Evolutionary conservation across 1,139 yeast species (phyloP).

Genomic region (Suhomyces bolitotheri): DNA sequence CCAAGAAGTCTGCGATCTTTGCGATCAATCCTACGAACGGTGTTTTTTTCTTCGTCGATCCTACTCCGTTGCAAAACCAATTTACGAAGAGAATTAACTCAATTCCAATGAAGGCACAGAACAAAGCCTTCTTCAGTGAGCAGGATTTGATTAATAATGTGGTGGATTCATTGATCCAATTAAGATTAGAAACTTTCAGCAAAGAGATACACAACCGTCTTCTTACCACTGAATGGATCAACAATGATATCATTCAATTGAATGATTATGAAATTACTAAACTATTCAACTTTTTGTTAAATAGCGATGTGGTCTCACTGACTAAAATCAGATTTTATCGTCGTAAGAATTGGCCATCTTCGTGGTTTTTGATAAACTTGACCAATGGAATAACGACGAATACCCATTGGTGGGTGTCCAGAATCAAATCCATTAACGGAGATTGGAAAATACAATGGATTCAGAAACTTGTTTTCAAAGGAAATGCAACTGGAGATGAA

Average conservation of each 20-base stretch:
- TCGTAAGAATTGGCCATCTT: conserved; percentile 68
- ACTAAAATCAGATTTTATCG: conserved; percentile 52
- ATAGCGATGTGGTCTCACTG: conserved; percentile 13
- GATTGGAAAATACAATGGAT: conserved; percentile 65
- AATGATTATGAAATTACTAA: conserved; percentile 38
- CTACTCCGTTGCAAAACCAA: conserved; percentile 41
- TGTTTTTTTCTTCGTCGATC: conserved; percentile 44
- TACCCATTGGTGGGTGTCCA: conserved; percentile 64
- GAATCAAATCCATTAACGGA: conserved; percentile 59
- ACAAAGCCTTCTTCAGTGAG: conserved; percentile 30
- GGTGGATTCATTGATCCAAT: conserved; percentile 40
- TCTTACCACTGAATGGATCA: conserved; percentile 67
- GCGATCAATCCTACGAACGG: conserved; percentile 51
- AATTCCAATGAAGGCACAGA: conserved; percentile 21
- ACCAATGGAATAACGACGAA: conserved; percentile 47
- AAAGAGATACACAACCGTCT: conserved; percentile 55
- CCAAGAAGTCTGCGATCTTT: conserved; percentile 36
- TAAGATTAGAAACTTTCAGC: conserved; percentile 56
- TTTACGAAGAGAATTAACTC: conserved; percentile 37
- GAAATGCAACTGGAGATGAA: conserved; percentile 13
- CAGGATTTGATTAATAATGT: conserved; percentile 33
- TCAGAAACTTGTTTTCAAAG: conserved; percentile 24
- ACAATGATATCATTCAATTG: conserved; percentile 54
- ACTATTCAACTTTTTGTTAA: conserved; percentile 20
- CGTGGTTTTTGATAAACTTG: conserved; percentile 62